Percentiles rank a stretch among this genome's conserved stretches.
Conservation (phyloP, 2,329 filamentous ascomycete genomes). For the Didymella pomorum region DNA sequence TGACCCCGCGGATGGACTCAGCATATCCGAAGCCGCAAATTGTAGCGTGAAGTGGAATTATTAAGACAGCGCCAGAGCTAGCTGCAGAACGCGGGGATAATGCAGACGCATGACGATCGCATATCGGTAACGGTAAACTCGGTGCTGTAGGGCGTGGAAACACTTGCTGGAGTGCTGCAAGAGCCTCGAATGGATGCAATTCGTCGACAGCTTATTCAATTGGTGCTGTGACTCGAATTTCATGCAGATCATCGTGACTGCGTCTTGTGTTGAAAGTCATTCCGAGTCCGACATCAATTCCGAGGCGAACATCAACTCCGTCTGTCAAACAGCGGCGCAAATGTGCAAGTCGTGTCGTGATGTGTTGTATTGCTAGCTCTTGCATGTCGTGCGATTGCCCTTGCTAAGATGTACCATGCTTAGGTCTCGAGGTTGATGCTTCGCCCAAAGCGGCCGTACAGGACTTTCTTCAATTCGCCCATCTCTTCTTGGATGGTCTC, state of each 20-base stretch:
- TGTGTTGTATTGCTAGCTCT: conserved; percentile 4
- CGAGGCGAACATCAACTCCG: conserved; percentile 11
- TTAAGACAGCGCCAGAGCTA: conserved; percentile 23
- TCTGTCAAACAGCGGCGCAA: neutral
- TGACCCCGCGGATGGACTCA: conserved; percentile 22
- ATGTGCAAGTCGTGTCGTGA: neutral
- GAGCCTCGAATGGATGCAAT: conserved; percentile 13
- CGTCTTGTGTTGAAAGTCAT: conserved; percentile 1
- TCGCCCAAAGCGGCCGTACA: conserved; percentile 94
- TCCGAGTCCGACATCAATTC: conserved; percentile 20
- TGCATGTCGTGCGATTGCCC: neutral
- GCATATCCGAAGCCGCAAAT: conserved; percentile 23
- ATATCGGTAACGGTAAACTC: conserved; percentile 13
- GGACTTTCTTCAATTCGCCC: conserved; percentile 84
- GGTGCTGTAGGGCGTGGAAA: conserved; percentile 17
- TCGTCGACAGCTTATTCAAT: conserved; percentile 4
- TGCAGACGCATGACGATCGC: conserved; percentile 21
- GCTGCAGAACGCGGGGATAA: conserved; percentile 24
- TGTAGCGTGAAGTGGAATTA: conserved; percentile 16
- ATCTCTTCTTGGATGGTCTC: conserved; percentile 82
- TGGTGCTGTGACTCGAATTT: conserved; percentile 14
- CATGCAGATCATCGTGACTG: neutral
- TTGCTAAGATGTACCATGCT: conserved; percentile 3
- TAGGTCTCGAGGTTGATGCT: conserved; percentile 96
- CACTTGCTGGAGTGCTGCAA: conserved; percentile 17